Percentiles rank a stretch among this genome's conserved stretches.
These are phyloP conservation scores for Mucor sp. DNA, from an alignment of 371 early-diverging fungal genomes.

Conservation along the genomic window DNA sequence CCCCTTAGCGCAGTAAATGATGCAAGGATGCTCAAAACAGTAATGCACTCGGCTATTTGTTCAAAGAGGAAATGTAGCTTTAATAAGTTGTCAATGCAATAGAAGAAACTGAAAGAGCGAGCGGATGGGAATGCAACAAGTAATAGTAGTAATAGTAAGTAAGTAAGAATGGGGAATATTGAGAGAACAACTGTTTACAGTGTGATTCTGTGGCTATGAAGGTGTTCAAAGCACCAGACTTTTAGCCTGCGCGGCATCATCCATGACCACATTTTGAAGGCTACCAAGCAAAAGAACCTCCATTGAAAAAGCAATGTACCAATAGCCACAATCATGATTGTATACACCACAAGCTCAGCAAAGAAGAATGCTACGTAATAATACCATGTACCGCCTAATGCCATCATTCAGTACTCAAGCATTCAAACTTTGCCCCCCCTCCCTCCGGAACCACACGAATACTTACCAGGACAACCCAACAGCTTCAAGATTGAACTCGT, in stretches of 20 bases:
- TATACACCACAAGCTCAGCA: conserved; percentile 40
- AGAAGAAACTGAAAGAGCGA: background rate
- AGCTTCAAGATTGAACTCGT: conserved; percentile 22
- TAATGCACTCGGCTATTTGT: background rate
- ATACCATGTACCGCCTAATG: conserved; percentile 22
- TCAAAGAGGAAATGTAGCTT: background rate
- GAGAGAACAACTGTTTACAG: conserved; percentile 2
- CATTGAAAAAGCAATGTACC: conserved; percentile 43
- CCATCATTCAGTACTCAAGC: background rate
- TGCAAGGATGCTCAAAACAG: background rate
- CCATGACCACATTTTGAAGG: conserved; percentile 46
- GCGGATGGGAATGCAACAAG: background rate
- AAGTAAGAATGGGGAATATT: background rate
- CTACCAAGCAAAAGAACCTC: conserved; percentile 39
- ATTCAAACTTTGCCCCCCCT: background rate
- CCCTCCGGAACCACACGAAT: background rate
- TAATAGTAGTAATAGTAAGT: background rate
- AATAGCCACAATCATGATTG: conserved; percentile 36
- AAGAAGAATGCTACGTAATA: conserved; percentile 40
- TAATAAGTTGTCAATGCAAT: background rate
- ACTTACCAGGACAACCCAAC: conserved; percentile 17
- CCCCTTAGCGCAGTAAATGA: background rate
- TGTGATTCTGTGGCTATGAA: conserved; percentile 18
- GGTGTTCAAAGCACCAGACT: conserved; percentile 21
- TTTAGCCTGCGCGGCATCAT: conserved; percentile 12